Conservation (phyloP, 2,329 filamentous ascomycete genomes). For the Gremmenia infestans region DNA sequence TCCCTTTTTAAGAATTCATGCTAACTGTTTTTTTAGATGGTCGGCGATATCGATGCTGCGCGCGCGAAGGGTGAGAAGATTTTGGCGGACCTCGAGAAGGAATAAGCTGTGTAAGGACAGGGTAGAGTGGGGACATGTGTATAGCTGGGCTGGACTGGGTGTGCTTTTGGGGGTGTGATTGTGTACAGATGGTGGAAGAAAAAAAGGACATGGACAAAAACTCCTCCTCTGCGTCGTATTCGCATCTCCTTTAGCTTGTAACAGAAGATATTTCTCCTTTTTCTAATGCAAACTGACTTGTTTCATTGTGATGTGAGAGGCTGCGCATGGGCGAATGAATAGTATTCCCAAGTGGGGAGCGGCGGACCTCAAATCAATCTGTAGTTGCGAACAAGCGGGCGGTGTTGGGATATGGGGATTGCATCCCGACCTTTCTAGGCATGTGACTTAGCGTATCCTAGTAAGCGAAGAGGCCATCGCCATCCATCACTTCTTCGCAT, state of each 20-base stretch:
- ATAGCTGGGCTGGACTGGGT: constrained; percentile 12
- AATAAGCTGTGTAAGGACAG: constrained; percentile 7
- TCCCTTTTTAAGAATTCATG: constrained; percentile 4
- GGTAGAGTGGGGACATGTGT: constrained; percentile 11
- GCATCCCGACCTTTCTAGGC: no score
- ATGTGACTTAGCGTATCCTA: no score
- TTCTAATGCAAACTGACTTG: background rate
- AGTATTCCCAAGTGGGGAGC: no score
- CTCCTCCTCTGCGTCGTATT: constrained; percentile 18
- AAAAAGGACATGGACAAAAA: constrained; percentile 21
- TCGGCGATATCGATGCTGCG: constrained; percentile 90
- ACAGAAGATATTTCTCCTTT: constrained; percentile 12
- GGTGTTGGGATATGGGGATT: no score
- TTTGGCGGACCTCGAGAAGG: constrained; percentile 69
- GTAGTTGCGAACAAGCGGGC: no score
- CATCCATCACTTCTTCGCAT: no score
- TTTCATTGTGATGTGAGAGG: no score
- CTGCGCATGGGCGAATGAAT: no score
- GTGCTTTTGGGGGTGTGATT: constrained; percentile 4
- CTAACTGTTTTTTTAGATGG: constrained; percentile 45
- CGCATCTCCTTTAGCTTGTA: constrained; percentile 21
- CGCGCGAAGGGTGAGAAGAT: constrained; percentile 99
- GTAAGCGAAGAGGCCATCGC: no score
- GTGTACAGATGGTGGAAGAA: constrained; percentile 21
- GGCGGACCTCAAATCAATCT: no score